phyloP scores from a whole-genome alignment of 805 yeast genomes.

The Wickerhamomyces alni region DNA sequence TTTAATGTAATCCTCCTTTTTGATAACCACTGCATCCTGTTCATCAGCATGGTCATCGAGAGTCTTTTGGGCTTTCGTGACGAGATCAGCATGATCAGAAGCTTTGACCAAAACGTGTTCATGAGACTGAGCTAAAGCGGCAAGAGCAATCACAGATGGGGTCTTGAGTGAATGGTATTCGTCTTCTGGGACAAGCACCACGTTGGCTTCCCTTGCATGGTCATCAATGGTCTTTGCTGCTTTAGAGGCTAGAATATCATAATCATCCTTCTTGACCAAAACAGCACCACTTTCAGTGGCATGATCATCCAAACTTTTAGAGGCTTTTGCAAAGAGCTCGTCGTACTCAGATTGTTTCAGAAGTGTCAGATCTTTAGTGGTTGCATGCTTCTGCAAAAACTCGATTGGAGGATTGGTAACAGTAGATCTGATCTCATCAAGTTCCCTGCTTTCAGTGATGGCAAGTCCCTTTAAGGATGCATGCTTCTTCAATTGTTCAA shows the following conservation, averaged over 20 bases:
- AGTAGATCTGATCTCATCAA: neutral
- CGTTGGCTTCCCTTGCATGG: conserved; percentile 10
- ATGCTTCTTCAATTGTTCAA: neutral
- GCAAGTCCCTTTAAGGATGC: neutral
- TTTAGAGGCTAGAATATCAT: neutral
- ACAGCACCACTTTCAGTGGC: neutral
- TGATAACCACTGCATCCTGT: neutral
- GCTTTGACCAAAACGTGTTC: too few species aligned
- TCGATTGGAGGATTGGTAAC: conserved; percentile 5
- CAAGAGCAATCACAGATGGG: too few species aligned
- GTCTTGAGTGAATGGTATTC: too few species aligned
- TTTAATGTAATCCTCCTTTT: neutral
- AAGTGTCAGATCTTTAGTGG: neutral
- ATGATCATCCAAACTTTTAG: too few species aligned
- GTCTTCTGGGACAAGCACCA: conserved; percentile 7
- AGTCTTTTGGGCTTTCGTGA: conserved; percentile 4
- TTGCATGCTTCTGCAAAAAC: conserved; percentile 3
- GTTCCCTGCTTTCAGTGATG: neutral
- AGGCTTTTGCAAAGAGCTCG: too few species aligned
- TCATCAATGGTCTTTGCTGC: neutral
- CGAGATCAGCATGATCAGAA: neutral
- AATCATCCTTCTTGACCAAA: neutral
- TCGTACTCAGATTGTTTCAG: too few species aligned
- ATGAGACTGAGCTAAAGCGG: too few species aligned
- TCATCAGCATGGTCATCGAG: conserved; percentile 11